phyloP scores from a whole-genome alignment of 306 rosid genomes.

The Cucumis melo region DNA sequence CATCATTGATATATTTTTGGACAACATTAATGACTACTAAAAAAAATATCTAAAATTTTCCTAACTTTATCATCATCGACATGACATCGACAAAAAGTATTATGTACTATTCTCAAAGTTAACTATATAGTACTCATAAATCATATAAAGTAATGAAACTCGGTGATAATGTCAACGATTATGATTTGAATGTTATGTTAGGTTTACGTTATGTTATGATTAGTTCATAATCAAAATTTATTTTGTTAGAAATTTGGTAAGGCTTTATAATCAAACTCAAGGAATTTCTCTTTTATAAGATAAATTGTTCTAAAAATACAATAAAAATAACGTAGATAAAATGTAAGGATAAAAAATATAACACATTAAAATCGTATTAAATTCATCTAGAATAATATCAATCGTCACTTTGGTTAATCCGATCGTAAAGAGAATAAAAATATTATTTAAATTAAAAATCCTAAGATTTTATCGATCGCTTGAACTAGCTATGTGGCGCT shows the following conservation, averaged over 20 bases:
- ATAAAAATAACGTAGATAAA: too few relatives aligned
- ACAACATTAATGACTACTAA: background rate
- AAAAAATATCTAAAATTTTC: background rate
- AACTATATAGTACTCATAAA: background rate
- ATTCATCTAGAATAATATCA: too few relatives aligned
- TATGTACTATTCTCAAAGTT: background rate
- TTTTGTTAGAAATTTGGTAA: background rate
- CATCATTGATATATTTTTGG: background rate
- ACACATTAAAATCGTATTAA: too few relatives aligned
- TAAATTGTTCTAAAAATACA: background rate
- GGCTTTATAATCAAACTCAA: too few relatives aligned
- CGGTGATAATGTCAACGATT: background rate
- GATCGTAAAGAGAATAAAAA: too few relatives aligned
- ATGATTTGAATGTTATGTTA: background rate
- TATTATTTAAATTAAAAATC: too few relatives aligned
- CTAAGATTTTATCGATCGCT: too few relatives aligned
- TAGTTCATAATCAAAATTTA: too few relatives aligned
- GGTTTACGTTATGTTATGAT: background rate
- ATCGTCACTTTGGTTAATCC: too few relatives aligned
- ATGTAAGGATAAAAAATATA: background rate
- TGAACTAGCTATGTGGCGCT: too few relatives aligned
- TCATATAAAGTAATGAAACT: background rate
- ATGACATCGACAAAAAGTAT: background rate
- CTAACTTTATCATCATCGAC: background rate
- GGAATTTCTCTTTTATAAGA: too few relatives aligned